Percentiles rank a stretch among this genome's conserved stretches.
phyloP scores from a whole-genome alignment of 331 rosid species.

The Quercus phellos region DNA sequence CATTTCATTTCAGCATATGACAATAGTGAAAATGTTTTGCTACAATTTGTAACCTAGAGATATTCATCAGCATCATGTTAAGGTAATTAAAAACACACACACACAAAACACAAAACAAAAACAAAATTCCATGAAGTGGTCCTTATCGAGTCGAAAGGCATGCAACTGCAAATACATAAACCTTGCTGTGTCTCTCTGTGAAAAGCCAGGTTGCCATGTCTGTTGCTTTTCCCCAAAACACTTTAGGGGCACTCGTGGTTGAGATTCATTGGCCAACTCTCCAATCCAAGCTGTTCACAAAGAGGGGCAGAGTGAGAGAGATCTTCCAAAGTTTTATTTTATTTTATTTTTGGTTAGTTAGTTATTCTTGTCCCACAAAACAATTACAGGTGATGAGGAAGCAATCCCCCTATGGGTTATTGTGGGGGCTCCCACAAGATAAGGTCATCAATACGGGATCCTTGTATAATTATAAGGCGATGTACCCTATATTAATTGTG shows the following conservation, averaged over 20 bases:
- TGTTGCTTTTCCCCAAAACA: slow-evolving; percentile 19
- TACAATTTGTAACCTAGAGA: no score
- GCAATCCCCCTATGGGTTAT: slow-evolving; percentile 1
- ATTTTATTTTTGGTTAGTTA: not conserved
- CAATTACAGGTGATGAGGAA: not conserved
- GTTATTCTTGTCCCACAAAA: slow-evolving; percentile 12
- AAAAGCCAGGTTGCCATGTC: slow-evolving; percentile 14
- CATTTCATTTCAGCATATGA: no score
- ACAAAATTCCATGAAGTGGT: no score
- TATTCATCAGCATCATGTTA: no score
- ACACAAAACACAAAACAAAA: no score
- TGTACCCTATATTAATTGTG: not conserved
- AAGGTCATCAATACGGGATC: slow-evolving; percentile 3
- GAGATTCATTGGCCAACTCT: not conserved
- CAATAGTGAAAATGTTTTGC: no score
- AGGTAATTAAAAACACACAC: no score
- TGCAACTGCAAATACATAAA: not conserved
- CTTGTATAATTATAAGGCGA: slow-evolving; percentile 18
- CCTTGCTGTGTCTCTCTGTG: not conserved
- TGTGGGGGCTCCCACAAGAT: not conserved
- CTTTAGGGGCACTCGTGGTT: slow-evolving; percentile 10
- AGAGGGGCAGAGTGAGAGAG: no score
- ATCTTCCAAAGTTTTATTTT: no score
- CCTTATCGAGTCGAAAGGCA: not conserved
- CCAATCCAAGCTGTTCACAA: no score